These are phyloP conservation scores for Solanum etuberosum DNA, from an alignment of 257 asterid genomes.

Conservation along the genomic window DNA sequence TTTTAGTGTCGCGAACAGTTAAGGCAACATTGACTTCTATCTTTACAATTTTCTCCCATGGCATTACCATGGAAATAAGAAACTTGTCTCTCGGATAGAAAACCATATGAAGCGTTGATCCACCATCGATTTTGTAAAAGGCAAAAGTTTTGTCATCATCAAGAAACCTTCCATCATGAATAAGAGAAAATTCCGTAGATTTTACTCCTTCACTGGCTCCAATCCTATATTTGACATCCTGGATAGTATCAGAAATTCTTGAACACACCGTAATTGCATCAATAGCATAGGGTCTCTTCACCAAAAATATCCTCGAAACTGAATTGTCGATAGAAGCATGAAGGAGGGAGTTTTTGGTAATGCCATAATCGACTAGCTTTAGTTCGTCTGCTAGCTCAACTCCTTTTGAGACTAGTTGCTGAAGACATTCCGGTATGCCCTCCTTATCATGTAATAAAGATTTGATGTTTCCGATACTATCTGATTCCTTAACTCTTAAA, in stretches of 20 bases:
- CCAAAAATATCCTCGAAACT: neutral
- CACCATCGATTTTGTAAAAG: neutral
- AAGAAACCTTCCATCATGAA: slow-evolving; percentile 12
- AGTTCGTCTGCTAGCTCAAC: neutral
- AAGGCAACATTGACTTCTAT: slow-evolving; percentile 1
- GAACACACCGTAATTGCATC: slow-evolving; percentile 3
- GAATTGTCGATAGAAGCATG: neutral
- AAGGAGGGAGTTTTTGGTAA: slow-evolving; percentile 7
- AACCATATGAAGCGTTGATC: slow-evolving; percentile 13
- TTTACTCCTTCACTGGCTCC: neutral
- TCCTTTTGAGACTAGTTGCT: slow-evolving; percentile 3
- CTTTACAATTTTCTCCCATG: neutral
- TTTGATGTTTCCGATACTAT: slow-evolving; percentile 6
- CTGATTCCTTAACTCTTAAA: slow-evolving; percentile 7
- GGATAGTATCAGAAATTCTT: slow-evolving; percentile 7
- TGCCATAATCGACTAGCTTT: slow-evolving; percentile 4
- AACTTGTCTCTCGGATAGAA: neutral
- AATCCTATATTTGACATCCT: slow-evolving; percentile 2
- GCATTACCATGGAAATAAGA: slow-evolving; percentile 4
- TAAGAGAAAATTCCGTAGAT: neutral
- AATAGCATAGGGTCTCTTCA: neutral
- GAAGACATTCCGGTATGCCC: slow-evolving; percentile 10
- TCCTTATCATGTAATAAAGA: slow-evolving; percentile 9
- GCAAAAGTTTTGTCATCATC: slow-evolving; percentile 8
- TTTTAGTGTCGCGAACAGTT: slow-evolving; percentile 6